Evolutionary conservation across 257 asterid genomes (phyloP), one percentile per base, ranked within the genome.

Genomic region (Solanum neorickii): DNA sequence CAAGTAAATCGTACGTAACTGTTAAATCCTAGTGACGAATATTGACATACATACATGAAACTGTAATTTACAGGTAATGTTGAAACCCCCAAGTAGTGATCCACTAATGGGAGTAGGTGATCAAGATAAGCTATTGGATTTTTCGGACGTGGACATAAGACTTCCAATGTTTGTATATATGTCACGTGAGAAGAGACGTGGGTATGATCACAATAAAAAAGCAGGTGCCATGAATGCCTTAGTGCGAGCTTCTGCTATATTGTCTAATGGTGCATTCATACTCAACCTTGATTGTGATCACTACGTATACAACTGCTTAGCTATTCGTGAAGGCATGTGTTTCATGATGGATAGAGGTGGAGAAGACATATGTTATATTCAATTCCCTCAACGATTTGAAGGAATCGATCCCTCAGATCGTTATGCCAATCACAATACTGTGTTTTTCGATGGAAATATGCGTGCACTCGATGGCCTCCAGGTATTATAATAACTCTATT

Each of bases 321-420:
- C 91, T 37, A 8, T 89, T n/a, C 90, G 93, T 9, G 93, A 91
- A 78, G 93, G 93, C 33, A 91, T 91, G 92, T 91, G 93, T 65
- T 91, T 89, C 87, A 91, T 91, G 93, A 88, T 91, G 92, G 93
- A 91, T 56, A 85, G 93, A 60, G 93, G 93, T 29, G 93, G 93
- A 14, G 93, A 91, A 66, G 88, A 88, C 76, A 89, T 91, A 20
- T 91, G 93, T 68, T 91, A 91, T 70, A 87, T 91, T 41, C 93
- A 91, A 42, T 91, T 91, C 29, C 93, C 93, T 16, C 93, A 91
- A 77, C 86, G 93, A 87, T 91, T 91, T 69, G 93, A 91, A 89
- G 93, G 93, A 31, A 89, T 91, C 21, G 93, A 91, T 75, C 93
- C 93, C 14, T 91, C 92, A 25, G 93, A 91, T 85, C 90, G 93